Evolutionary conservation across 2,329 filamentous ascomycete species (phyloP).

Genomic region (Gliomastix tumulicola): DNA sequence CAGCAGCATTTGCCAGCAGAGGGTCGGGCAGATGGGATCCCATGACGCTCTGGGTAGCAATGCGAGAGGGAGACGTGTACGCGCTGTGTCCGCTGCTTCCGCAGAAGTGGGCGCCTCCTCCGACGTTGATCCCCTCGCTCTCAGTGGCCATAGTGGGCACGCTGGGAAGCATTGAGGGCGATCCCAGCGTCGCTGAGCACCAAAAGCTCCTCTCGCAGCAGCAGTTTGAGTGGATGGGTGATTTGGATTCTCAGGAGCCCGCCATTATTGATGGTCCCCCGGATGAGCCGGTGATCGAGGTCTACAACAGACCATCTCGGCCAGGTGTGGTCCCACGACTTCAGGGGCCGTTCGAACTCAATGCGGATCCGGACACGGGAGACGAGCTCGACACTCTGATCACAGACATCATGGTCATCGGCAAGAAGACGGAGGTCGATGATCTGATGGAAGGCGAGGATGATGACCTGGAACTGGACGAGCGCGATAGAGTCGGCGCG

Average conservation of each 20-base stretch:
- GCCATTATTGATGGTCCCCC: constrained; percentile 40
- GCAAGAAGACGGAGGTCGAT: constrained; percentile 52
- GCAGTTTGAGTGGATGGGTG: constrained; percentile 61
- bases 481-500: constrained; percentile 38
- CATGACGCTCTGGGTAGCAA: constrained; percentile 97
- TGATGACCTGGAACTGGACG: constrained; percentile 50
- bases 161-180: constrained; percentile 54
- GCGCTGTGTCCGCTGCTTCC: constrained; percentile 87
- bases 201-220: constrained; percentile 54
- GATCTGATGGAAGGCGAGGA: constrained; percentile 60
- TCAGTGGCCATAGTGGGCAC: constrained; percentile 78
- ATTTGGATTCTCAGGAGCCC: constrained; percentile 57
- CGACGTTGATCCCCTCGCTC: constrained; percentile 72
- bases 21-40: constrained; percentile 80
- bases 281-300: constrained; percentile 43
- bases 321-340: constrained; percentile 53
- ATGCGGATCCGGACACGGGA: constrained; percentile 46
- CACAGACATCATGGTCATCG: constrained; percentile 57
- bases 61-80: constrained; percentile 88
- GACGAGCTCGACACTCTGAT: constrained; percentile 50
- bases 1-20: constrained; percentile 68
- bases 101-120: constrained; percentile 73
- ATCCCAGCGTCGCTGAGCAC: constrained; percentile 42
- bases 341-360: constrained; percentile 55
- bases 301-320: constrained; percentile 49